A percentile compares a stretch with the other conserved stretches of the same genome.
Conservation (phyloP, 345 rosid species). For the Conringia planisiliqua region DNA sequence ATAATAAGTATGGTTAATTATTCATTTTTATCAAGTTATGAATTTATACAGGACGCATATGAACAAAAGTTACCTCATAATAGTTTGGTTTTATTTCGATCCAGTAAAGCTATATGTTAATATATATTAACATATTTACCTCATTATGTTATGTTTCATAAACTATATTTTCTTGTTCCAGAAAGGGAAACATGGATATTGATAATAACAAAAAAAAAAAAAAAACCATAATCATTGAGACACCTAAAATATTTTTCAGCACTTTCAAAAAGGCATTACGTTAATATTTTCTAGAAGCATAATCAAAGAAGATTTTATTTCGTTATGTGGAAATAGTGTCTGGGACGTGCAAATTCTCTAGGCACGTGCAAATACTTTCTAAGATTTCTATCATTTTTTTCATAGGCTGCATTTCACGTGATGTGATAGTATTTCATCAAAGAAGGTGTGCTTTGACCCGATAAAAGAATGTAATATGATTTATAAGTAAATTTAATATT, state of each 20-base stretch:
- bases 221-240: background rate
- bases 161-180: background rate
- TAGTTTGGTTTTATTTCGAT: background rate
- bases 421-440: slow-evolving; percentile 24
- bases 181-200: background rate
- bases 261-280: background rate
- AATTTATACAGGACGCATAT: background rate
- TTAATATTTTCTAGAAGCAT: slow-evolving; percentile 2
- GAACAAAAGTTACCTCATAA: background rate
- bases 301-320: background rate
- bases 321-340: background rate
- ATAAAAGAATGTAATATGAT: background rate
- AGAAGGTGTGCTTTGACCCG: slow-evolving; percentile 36
- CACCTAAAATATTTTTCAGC: background rate
- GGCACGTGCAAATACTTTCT: slow-evolving; percentile 18
- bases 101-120: background rate
- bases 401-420: background rate
- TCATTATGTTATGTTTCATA: background rate
- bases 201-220: too few relatives aligned
- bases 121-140: background rate
- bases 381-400: background rate
- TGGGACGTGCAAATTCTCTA: slow-evolving; percentile 9
- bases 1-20: background rate
- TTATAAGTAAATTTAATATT: background rate
- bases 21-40: background rate